These are phyloP conservation scores for Suhomyces kunorum DNA, from an alignment of 1,139 yeast genomes.

Conservation along the genomic window DNA sequence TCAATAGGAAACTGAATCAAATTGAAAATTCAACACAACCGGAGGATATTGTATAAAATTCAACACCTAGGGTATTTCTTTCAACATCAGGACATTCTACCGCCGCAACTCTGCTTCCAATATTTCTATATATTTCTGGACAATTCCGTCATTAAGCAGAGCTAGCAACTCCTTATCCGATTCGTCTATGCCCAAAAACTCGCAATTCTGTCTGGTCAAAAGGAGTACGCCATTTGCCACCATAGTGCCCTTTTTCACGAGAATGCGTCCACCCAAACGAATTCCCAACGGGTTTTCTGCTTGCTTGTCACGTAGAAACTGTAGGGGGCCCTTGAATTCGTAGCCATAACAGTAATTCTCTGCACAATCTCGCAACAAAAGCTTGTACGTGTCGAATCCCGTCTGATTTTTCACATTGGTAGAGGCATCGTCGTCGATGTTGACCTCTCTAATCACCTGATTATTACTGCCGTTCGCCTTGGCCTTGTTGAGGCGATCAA, in stretches of 20 bases:
- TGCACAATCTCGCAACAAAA: conserved; percentile 34
- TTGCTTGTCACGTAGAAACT: conserved; percentile 30
- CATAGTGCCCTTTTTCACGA: conserved; percentile 35
- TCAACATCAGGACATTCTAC: neutral
- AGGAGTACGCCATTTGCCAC: conserved; percentile 39
- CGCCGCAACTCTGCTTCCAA: conserved; percentile 25
- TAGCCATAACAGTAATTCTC: conserved; percentile 42
- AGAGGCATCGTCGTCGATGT: conserved; percentile 26
- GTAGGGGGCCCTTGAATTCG: conserved; percentile 38
- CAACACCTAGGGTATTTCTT: neutral
- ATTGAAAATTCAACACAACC: too few relatives aligned
- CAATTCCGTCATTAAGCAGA: conserved; percentile 34
- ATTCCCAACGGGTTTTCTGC: conserved; percentile 34
- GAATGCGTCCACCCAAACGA: conserved; percentile 41
- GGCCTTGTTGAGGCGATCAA: conserved; percentile 35
- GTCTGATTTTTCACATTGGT: conserved; percentile 5
- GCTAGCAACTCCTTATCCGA: conserved; percentile 26
- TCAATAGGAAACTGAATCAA: too few relatives aligned
- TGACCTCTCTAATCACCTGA: conserved; percentile 35
- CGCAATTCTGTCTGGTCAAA: conserved; percentile 33
- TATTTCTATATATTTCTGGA: conserved; percentile 37
- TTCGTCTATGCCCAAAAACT: conserved; percentile 33
- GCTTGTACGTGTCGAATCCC: conserved; percentile 28
- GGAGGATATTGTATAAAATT: too few relatives aligned
- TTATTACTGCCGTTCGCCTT: conserved; percentile 8